Conservation (phyloP, 75 land plant species). For the Pinus albicaulis region DNA sequence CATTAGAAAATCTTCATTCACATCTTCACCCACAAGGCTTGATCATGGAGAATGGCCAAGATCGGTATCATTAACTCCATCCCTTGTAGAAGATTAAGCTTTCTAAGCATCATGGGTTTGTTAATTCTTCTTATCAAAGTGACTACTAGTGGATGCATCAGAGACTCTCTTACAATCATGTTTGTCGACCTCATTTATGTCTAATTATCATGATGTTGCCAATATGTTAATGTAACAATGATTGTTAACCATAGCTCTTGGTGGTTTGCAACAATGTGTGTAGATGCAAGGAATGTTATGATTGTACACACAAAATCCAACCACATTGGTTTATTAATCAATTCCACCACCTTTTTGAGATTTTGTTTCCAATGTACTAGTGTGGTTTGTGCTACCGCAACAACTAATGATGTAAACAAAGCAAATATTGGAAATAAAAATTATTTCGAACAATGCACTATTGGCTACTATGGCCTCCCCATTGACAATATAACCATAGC, state of each 20-base stretch:
- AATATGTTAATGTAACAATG: slow-evolving; percentile 39
- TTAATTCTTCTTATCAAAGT: too few relatives aligned
- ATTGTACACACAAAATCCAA: slow-evolving; percentile 60
- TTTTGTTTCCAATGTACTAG: slow-evolving; percentile 59
- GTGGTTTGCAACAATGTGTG: slow-evolving; percentile 51
- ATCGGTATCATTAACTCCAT: too few relatives aligned
- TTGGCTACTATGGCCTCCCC: slow-evolving; percentile 38
- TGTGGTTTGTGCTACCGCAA: slow-evolving; percentile 71
- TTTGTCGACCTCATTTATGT: too few relatives aligned
- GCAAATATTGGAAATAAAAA: slow-evolving; percentile 59
- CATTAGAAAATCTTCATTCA: too few relatives aligned
- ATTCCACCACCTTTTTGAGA: slow-evolving; percentile 59
- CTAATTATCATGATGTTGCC: slow-evolving; percentile 35
- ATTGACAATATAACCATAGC: slow-evolving; percentile 16
- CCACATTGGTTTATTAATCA: slow-evolving; percentile 83
- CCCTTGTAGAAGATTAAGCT: too few relatives aligned
- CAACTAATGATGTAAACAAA: slow-evolving; percentile 62
- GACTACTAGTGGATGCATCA: too few relatives aligned
- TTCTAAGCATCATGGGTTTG: too few relatives aligned
- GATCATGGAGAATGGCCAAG: too few relatives aligned
- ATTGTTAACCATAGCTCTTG: slow-evolving; percentile 45
- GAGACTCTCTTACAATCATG: too few relatives aligned
- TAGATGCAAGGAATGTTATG: slow-evolving; percentile 49
- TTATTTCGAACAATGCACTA: slow-evolving; percentile 39
- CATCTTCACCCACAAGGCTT: too few relatives aligned